Base-by-base conservation (phyloP, 164 flowering plant genomes). In the Sedum album region DNA sequence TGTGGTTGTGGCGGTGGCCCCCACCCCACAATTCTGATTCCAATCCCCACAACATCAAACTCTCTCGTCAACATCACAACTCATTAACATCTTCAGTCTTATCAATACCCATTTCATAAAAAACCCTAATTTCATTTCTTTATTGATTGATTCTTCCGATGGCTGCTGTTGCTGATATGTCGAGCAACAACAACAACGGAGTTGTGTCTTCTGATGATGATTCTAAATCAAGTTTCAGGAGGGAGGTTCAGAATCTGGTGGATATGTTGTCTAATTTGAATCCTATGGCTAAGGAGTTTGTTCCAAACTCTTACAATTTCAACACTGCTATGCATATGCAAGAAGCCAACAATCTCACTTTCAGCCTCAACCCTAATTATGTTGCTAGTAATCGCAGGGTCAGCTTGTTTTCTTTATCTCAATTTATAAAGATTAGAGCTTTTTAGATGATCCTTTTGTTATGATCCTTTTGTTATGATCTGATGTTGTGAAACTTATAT, bases 281-380 rank as follows among this genome's bases (percentile, higher is more conserved):
- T 71, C 90, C 90, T 39, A 41, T 74, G 75, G 90, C 90, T 26
- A 77, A 86, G 68, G 90, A 86, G 75, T 86, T 86, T 68, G 51
- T 86, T 49, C 88, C 88, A 18, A 80, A 85, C 0, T 81, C 80
- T 18, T 70, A 72, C 42, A 53, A 53, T 44, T 44, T 13, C 17
- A 44, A 44, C 57, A 1, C 57, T 49, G 25, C 57, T 49, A 49
- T 49, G 60, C 15, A 53, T 53, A 53, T 53, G 72, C 6, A 53
- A 48, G 44, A 69, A 68, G 67, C 73, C 71, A 51, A 69, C 67
- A 41, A 76, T 57, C 15, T 44, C 3, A 44, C 11, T 44, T 31
- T n/a, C 42, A 51, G 30, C 20, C 46, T 48, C 55, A 46, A 65
- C 44, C 35, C 69, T 68, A 28, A 14, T 71, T 36, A 10, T 31